These are phyloP conservation scores for Tricholoma bakamatsutake DNA, from an alignment of 768 basidiomycete genomes.

Conservation along the genomic window DNA sequence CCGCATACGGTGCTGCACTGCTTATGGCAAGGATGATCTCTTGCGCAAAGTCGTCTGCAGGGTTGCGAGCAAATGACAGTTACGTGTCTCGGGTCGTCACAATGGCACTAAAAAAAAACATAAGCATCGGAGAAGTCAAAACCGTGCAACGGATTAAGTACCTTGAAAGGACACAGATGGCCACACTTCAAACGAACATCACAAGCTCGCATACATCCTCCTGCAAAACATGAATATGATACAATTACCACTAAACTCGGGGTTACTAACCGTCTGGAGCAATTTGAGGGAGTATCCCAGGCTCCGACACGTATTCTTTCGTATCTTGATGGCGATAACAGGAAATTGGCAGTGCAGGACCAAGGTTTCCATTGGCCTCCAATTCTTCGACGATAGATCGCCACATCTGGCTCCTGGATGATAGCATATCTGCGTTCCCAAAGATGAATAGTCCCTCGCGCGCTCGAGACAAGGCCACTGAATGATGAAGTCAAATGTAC, in stretches of 20 bases:
- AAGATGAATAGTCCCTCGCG: constrained; percentile 69
- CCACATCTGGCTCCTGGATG: constrained; percentile 54
- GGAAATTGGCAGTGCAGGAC: constrained; percentile 46
- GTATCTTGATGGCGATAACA: constrained; percentile 51
- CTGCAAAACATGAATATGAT: constrained; percentile 21
- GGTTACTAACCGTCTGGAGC: constrained; percentile 51
- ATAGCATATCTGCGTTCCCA: constrained; percentile 56
- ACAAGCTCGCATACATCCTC: constrained; percentile 60
- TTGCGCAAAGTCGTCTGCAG: constrained; percentile 47
- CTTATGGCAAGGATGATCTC: constrained; percentile 53
- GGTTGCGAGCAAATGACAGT: constrained; percentile 39
- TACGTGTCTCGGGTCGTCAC: constrained; percentile 51
- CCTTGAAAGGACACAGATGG: constrained; percentile 59
- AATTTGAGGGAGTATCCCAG: constrained; percentile 42
- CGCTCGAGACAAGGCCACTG: constrained; percentile 70
- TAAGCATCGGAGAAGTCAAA: background rate
- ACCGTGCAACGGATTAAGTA: constrained; percentile 20
- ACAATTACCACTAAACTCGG: background rate
- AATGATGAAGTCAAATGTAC: constrained; percentile 2
- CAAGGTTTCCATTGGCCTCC: constrained; percentile 39
- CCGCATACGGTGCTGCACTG: constrained; percentile 50
- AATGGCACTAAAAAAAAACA: constrained; percentile 48
- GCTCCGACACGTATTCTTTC: constrained; percentile 35
- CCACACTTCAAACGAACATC: constrained; percentile 50
- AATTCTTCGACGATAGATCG: constrained; percentile 50